These are phyloP conservation scores for Penicillium sp. DNA, from an alignment of 2,329 filamentous ascomycete species.

Conservation along the genomic window DNA sequence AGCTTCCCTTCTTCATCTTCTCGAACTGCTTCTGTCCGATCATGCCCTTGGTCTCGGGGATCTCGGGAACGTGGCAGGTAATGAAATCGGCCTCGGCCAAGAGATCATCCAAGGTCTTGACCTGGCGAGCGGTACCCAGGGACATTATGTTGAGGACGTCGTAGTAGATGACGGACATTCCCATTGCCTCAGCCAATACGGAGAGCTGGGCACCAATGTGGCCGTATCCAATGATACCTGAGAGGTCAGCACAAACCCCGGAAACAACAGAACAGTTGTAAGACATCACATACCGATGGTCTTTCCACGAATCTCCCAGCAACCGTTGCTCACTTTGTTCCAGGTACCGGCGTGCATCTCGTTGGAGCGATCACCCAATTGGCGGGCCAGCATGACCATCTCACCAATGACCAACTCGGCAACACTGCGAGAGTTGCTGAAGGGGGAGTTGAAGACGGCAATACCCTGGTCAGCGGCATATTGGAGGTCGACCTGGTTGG, in stretches of 20 bases:
- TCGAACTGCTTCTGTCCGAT: conserved; percentile 76
- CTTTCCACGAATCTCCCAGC: conserved; percentile 98
- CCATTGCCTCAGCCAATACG: conserved; percentile 94
- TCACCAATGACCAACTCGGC: conserved; percentile 94
- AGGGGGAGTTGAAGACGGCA: conserved; percentile 98
- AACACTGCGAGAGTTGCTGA: conserved; percentile 95
- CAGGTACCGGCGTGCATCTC: conserved; percentile 93
- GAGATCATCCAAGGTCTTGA: conserved; percentile 72
- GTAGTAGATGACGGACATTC: conserved; percentile 97
- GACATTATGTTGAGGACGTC: conserved; percentile 94
- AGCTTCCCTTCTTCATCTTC: conserved; percentile 88
- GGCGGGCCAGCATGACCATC: conserved; percentile 86
- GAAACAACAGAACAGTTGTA: not conserved
- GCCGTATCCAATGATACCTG: conserved; percentile 90
- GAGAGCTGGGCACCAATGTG: conserved; percentile 96
- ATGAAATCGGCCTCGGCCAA: conserved; percentile 84
- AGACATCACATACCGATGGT: conserved; percentile 66
- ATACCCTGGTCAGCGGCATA: conserved; percentile 61
- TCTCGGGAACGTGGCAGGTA: conserved; percentile 89
- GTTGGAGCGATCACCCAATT: conserved; percentile 86
- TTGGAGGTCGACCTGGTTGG: conserved; percentile 57
- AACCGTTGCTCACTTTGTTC: conserved; percentile 96
- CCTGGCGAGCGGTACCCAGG: conserved; percentile 81
- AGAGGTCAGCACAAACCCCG: not conserved
- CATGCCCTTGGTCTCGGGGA: conserved; percentile 89